phyloP scores from a whole-genome alignment of 169 alveolate genomes.

The Plasmodium billcollinsi region DNA sequence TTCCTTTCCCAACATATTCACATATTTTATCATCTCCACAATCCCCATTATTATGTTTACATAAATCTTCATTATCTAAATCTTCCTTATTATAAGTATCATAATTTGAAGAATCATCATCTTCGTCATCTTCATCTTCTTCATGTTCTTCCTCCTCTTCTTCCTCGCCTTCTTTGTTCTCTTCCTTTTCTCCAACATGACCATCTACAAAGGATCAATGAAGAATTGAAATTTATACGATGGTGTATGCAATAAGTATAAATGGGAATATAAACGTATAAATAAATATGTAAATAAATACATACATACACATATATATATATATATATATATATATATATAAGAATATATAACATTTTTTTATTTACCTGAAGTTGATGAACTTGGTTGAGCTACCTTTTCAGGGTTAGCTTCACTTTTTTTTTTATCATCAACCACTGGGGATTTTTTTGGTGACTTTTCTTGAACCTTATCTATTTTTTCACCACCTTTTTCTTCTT shows the following conservation, averaged over 20 bases:
- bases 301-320: too few relatives aligned
- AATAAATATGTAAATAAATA: too few relatives aligned
- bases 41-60: constrained; percentile 48
- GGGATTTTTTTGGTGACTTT: background rate
- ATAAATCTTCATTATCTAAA: constrained; percentile 10
- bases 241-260: too few relatives aligned
- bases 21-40: constrained; percentile 62
- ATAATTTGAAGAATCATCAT: background rate
- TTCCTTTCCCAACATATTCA: constrained; percentile 19
- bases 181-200: background rate
- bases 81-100: too few relatives aligned
- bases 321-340: too few relatives aligned
- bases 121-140: constrained; percentile 7
- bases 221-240: too few relatives aligned
- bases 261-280: too few relatives aligned
- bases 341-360: background rate
- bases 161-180: background rate
- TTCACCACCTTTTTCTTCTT: too few relatives aligned
- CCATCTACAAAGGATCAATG: too few relatives aligned
- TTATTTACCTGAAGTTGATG: background rate
- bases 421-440: too few relatives aligned
- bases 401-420: background rate
- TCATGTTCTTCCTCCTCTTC: constrained; percentile 10
- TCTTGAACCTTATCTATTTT: background rate
- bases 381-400: background rate